These are phyloP conservation scores for Curvularia eragrostidis DNA, from an alignment of 2,329 filamentous ascomycete genomes.

Conservation along the genomic window DNA sequence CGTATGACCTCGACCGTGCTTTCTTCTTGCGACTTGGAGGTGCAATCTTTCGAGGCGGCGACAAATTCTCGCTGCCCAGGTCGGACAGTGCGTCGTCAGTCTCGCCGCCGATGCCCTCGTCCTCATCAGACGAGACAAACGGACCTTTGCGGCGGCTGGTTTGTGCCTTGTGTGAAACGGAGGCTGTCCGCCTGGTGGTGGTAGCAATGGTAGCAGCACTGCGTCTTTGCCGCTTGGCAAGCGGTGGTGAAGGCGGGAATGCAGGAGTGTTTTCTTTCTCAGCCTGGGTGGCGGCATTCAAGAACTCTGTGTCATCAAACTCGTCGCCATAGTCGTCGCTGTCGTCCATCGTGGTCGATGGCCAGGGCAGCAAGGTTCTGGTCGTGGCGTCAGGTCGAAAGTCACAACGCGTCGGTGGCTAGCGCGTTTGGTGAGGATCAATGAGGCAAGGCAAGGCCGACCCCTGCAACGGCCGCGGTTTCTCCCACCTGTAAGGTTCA, in stretches of 20 bases:
- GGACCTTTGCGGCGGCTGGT: conserved; percentile 25
- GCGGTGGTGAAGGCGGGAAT: conserved; percentile 46
- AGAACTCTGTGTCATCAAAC: conserved; percentile 70
- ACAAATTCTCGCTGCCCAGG: conserved; percentile 15
- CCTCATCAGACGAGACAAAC: conserved; percentile 39
- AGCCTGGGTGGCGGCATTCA: conserved; percentile 64
- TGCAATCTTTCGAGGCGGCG: conserved; percentile 12
- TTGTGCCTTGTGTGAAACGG: conserved; percentile 33
- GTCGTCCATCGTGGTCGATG: conserved; percentile 31
- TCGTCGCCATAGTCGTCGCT: conserved; percentile 68
- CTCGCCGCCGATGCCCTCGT: conserved; percentile 22
- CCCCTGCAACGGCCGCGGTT: conserved; percentile 24
- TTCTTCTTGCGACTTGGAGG: conserved; percentile 25
- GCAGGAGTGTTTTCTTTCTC: conserved; percentile 41
- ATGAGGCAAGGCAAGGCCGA: conserved; percentile 19
- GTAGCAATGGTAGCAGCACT: conserved; percentile 18
- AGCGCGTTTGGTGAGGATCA: conserved; percentile 33
- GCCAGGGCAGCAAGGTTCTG: conserved; percentile 19
- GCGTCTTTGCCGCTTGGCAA: conserved; percentile 47
- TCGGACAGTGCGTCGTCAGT: conserved; percentile 21
- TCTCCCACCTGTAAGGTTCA: conserved; percentile 26
- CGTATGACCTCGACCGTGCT: conserved; percentile 16
- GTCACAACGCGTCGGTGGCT: conserved; percentile 34
- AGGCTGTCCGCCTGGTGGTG: conserved; percentile 30
- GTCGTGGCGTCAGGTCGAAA: conserved; percentile 25